Conservation (phyloP, 1,139 yeast species). For the Sporopachydermia cereana region DNA sequence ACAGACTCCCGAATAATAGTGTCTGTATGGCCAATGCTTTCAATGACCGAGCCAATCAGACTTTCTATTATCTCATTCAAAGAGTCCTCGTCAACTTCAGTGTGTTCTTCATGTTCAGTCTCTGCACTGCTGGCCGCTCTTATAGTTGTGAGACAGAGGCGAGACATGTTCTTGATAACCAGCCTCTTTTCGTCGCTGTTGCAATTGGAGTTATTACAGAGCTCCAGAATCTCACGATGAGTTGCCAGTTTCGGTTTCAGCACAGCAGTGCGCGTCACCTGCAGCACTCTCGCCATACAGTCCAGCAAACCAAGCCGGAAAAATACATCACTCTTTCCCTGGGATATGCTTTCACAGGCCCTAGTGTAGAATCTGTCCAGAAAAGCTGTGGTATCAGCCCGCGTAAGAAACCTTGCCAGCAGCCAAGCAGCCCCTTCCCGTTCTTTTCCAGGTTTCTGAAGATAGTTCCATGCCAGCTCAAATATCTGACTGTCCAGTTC, state of each 20-base stretch:
- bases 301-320: slow-evolving; percentile 13
- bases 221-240: slow-evolving; percentile 9
- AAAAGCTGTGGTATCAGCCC: slow-evolving; percentile 23
- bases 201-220: slow-evolving; percentile 7
- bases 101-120: slow-evolving; percentile 13
- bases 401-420: slow-evolving; percentile 30
- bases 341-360: slow-evolving; percentile 8
- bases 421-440: slow-evolving; percentile 34
- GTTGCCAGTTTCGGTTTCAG: slow-evolving; percentile 16
- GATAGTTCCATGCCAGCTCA: slow-evolving; percentile 22
- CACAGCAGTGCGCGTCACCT: slow-evolving; percentile 19
- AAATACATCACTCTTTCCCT: slow-evolving; percentile 6
- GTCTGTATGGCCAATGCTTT: slow-evolving; percentile 23
- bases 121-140: slow-evolving; percentile 10
- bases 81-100: slow-evolving; percentile 14
- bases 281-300: slow-evolving; percentile 11
- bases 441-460: slow-evolving; percentile 36
- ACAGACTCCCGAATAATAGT: slow-evolving; percentile 32
- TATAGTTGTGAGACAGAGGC: slow-evolving; percentile 20
- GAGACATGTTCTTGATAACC: slow-evolving; percentile 26
- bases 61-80: slow-evolving; percentile 27
- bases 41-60: slow-evolving; percentile 26
- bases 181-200: slow-evolving; percentile 13
- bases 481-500: slow-evolving; percentile 28
- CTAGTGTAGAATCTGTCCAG: slow-evolving; percentile 13